Evolutionary conservation across 176 grass and related monocot genomes (phyloP).

Genomic region (Neostapfia colusana): DNA sequence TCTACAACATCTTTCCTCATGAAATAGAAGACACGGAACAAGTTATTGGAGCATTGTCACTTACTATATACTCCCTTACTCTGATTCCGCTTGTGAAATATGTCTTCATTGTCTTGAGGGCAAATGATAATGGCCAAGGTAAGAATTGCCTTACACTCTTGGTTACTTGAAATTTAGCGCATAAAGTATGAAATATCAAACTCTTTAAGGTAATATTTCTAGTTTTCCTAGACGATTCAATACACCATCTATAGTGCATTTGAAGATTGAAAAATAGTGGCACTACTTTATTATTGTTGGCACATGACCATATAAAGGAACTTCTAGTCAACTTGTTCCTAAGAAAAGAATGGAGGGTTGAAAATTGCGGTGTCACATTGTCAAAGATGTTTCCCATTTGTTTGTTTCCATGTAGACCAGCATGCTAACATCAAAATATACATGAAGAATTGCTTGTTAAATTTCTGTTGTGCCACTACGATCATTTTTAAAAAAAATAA

Average conservation of each 20-base stretch:
- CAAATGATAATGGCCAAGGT: constrained; percentile 90
- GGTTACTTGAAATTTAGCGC: constrained; percentile 22
- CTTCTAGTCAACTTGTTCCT: neutral
- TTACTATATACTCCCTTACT: constrained; percentile 87
- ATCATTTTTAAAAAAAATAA: too few species aligned
- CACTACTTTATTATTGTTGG: neutral
- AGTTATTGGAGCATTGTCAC: constrained; percentile 73
- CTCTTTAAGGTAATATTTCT: neutral
- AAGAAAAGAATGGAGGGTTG: neutral
- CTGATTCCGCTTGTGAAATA: constrained; percentile 86
- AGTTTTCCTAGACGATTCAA: constrained; percentile 22
- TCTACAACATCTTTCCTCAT: constrained; percentile 72
- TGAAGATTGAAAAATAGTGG: neutral
- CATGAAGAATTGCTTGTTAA: too few species aligned
- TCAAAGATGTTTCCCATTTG: neutral
- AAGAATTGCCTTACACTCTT: neutral
- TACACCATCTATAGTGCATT: neutral
- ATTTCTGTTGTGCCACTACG: too few species aligned
- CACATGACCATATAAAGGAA: neutral
- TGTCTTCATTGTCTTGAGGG: constrained; percentile 73
- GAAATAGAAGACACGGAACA: constrained; percentile 64
- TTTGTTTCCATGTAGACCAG: too few species aligned
- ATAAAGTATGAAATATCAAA: neutral
- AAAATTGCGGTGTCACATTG: neutral
- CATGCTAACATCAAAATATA: too few species aligned